phyloP scores from a whole-genome alignment of 2,329 filamentous ascomycete species.

The Exophiala spinifera region DNA sequence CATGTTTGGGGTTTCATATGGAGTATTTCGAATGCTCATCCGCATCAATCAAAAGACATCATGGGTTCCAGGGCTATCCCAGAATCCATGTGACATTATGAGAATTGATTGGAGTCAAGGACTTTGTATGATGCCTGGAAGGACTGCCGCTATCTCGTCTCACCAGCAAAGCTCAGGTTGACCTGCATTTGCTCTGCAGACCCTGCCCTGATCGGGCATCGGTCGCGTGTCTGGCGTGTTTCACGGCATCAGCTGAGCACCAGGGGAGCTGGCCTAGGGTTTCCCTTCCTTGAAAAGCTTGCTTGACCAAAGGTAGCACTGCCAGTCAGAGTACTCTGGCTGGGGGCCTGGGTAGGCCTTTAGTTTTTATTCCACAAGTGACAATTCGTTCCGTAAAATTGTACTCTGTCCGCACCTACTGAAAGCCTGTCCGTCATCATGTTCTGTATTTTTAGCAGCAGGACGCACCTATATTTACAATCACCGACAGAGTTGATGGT shows the following conservation, averaged over 20 bases:
- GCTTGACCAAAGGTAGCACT: not conserved
- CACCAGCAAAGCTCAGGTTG: not conserved
- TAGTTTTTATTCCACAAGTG: too few relatives aligned
- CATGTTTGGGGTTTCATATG: too few relatives aligned
- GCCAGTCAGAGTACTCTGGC: not conserved
- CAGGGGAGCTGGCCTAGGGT: not conserved
- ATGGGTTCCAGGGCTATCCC: too few relatives aligned
- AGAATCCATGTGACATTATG: too few relatives aligned
- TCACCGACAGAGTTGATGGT: not conserved
- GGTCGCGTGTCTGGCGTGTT: conserved; percentile 4
- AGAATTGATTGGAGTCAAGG: too few relatives aligned
- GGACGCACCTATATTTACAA: not conserved
- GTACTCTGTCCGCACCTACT: too few relatives aligned
- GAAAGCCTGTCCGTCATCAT: not conserved
- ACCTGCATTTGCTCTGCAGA: not conserved
- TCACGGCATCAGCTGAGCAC: conserved; percentile 4
- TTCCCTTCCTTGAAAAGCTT: not conserved
- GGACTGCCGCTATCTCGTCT: not conserved
- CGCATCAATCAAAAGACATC: too few relatives aligned
- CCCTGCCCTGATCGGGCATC: conserved; percentile 2
- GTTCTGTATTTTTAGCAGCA: not conserved
- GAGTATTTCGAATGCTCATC: too few relatives aligned
- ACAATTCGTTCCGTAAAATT: too few relatives aligned
- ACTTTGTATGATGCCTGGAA: too few relatives aligned
- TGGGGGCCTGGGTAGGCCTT: too few relatives aligned